A percentile compares a stretch with the other conserved stretches of the same genome.
These are phyloP conservation scores for Fusarium sublunatum DNA, from an alignment of 2,329 filamentous ascomycete genomes.

Conservation along the genomic window DNA sequence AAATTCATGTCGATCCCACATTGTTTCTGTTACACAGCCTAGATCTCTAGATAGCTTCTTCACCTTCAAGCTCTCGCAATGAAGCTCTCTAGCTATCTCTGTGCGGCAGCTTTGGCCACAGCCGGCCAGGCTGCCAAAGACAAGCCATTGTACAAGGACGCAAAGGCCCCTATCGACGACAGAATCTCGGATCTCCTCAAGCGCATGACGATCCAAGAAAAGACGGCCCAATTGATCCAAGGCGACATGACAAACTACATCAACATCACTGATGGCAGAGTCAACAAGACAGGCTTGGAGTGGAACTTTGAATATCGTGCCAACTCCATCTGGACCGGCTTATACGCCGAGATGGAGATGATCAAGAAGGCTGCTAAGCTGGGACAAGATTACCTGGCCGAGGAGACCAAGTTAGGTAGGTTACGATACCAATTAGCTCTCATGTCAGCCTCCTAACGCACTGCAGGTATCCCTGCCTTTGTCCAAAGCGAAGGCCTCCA, in stretches of 20 bases:
- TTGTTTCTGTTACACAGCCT: not conserved
- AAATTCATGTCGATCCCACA: conserved; percentile 29
- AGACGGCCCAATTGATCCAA: conserved; percentile 75
- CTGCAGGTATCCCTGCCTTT: conserved; percentile 73
- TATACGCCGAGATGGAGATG: conserved; percentile 71
- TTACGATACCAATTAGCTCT: conserved; percentile 46
- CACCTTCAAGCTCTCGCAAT: conserved; percentile 35
- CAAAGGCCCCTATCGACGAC: conserved; percentile 69
- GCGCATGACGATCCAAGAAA: conserved; percentile 80
- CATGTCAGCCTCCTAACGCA: conserved; percentile 1
- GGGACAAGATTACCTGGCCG: conserved; percentile 75
- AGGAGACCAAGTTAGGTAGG: conserved; percentile 54
- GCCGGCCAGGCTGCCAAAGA: conserved; percentile 43
- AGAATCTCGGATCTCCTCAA: conserved; percentile 75
- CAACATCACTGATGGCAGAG: conserved; percentile 72
- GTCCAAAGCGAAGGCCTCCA: conserved; percentile 81
- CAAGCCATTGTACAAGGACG: conserved; percentile 69
- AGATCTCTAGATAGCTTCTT: conserved; percentile 16
- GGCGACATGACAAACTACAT: conserved; percentile 80
- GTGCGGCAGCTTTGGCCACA: conserved; percentile 41
- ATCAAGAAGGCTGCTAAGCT: conserved; percentile 71
- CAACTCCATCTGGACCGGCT: conserved; percentile 79
- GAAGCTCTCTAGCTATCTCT: conserved; percentile 47
- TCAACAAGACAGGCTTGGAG: conserved; percentile 74
- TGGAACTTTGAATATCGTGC: conserved; percentile 74